Evolutionary conservation across 1,284 basidiomycete species (phyloP), one percentile per base, ranked within the genome.

Genomic region (Fistulinella staudtii): DNA sequence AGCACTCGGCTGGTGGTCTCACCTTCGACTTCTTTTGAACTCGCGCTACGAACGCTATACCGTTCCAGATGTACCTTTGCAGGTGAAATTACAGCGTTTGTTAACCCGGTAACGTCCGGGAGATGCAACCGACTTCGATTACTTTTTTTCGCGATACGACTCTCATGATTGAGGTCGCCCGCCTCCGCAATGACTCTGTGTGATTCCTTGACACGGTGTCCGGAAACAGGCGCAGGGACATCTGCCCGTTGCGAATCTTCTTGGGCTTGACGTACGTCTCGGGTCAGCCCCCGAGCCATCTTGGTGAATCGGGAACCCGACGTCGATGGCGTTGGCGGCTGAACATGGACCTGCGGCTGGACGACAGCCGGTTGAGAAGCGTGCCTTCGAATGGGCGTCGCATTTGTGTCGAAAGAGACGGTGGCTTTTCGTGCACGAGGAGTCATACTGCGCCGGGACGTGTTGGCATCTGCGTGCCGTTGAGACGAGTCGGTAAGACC

Each of bases 41-140:
- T 37, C 71, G 69, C 9, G 52, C 67, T 36, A 56, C 69, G 57
- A 74, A 83, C 62, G 49, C 48, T 38, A 36, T 76, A 72, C 52
- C 82, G 81, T 25, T 75, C 71, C 11, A 70, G 51, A 15, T 70
- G 71, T 8, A 66, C 66, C 52, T 76, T 85, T 0, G 76, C 74
- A 1, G 87, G 87, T 5, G 82, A 85, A 40, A 77, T 76, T 10
- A 89, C 77, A 0, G 83, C 86, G 37, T 73, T 82, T 0, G 87
- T 90, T 11, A 90, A 59, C 0, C 87, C 87, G 3, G 87, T 90
- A 6, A 90, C 77, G 51, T 89, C 87, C 0, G 87, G 87, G 3
- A 90, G 66, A 36, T 82, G 73, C 11, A 89, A 63, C 20, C 52
- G 67, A 51, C 47, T 60, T 45, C 53, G 54, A 31, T 50, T 57